Evolutionary conservation across 2,329 filamentous ascomycete genomes (phyloP), one percentile per base, ranked within the genome.

Genomic region (Neopestalotiopsis clavispora): DNA sequence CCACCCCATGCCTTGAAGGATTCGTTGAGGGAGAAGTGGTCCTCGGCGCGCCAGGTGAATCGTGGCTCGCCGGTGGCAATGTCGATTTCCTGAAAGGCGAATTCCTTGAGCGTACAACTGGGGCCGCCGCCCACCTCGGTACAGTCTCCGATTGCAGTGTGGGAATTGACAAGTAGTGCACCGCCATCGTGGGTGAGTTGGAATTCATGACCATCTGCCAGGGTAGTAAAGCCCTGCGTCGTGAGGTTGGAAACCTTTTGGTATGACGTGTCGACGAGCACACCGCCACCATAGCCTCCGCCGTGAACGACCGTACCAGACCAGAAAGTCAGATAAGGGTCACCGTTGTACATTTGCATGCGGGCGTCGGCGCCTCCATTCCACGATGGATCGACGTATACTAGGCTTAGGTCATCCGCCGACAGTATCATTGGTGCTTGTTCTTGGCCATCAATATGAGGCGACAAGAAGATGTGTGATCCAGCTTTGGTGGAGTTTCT

Each of bases 71-170:
- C 79, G 1, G 80, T 82, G 5, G 72, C 77, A 6, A 79, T 67
- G 49, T 83, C 78, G 4, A 82, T 72, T 70, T 82, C 80, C 65
- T 82, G 81, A 67, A 82, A 82, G 10, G 79, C 23, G 23, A 28
- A 59, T 6, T 9, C n/a, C 23, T 28, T 59, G 2, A 59, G 57
- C 3, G 57, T 30, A 1, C 57, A 28, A 4, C 32, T 59, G 14
- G 13, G 17, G 10, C 12, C 13, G 23, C 57, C 57, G 1, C 20
- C 28, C 9, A 59, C 23, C 13, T 2, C 3, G 14, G 20, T 30
- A 6, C 23, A 59, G 30, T 59, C 57, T 1, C 30, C 23, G 0
- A 2, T 28, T 1, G 14, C 4, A 17, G 12, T 17, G 12, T 59
- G 30, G 4, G 23, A 59, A 5, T 28, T 30, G 57, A 59, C 30